Evolutionary conservation across 192 early-diverging fungal genomes (phyloP).

Genomic region (Physocladia obscura): DNA sequence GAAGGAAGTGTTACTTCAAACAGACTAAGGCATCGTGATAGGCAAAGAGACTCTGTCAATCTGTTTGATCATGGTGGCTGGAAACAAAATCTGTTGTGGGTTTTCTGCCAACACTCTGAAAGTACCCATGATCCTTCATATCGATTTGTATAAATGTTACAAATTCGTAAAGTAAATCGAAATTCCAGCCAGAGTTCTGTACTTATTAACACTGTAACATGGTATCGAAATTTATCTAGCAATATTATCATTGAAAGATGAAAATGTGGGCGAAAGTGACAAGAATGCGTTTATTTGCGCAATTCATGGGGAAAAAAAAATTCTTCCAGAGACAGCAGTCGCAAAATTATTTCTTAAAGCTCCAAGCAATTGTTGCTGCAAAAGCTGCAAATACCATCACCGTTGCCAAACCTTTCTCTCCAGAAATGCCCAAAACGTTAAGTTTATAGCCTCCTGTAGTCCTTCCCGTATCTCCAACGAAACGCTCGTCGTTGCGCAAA

Average conservation of each 20-base stretch:
- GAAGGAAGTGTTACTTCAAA: conserved; percentile 31
- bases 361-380: background rate
- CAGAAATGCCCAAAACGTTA: background rate
- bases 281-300: too few species aligned
- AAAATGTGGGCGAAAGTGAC: too few species aligned
- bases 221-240: too few species aligned
- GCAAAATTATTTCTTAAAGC: background rate
- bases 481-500: conserved; percentile 53
- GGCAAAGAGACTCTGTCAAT: conserved; percentile 35
- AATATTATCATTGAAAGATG: too few species aligned
- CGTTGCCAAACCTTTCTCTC: background rate
- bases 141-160: conserved; percentile 10
- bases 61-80: conserved; percentile 54
- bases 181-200: too few species aligned
- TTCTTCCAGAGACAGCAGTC: too few species aligned
- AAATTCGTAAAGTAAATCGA: background rate
- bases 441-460: background rate
- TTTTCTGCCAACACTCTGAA: conserved; percentile 52
- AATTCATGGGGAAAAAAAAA: too few species aligned
- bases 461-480: background rate
- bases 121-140: conserved; percentile 9
- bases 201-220: too few species aligned
- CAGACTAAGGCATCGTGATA: conserved; percentile 10
- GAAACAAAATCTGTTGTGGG: conserved; percentile 50
- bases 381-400: background rate